Evolutionary conservation across 495 filamentous ascomycete genomes (phyloP), one percentile per base, ranked within the genome.

Genomic region (Penicillium soppii): DNA sequence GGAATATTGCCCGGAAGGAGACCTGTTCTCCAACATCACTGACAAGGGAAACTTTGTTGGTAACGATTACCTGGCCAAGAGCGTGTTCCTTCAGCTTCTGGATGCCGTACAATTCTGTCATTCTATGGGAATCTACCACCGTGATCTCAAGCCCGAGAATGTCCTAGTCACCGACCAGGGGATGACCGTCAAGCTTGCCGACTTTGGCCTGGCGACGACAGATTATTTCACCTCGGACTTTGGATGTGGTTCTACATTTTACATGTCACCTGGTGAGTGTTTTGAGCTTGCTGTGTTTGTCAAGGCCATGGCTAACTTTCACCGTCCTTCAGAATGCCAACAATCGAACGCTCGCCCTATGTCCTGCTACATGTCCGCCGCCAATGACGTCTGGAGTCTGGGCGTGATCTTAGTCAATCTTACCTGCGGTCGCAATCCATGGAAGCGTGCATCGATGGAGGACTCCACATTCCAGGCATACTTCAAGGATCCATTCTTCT

Each of bases 61-160:
- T 67, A 92, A 96, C 76, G 95, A 99, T 73, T 73, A 79, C 57
- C 79, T 95, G 74, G 90, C 86, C 81, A 92, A 85, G 72, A 79
- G 77, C 45, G 88, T 89, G 40, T 97, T 97, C 69, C 85, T 99
- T 47, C 94, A 99, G 70, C 89, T 97, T 66, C 73, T 99, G 82
- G 91, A 97, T 81, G 95, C 94, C 71, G 95, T 99, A 58, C 88
- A 91, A 59, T 87, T 90, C 68, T 97, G 94, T 82, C 94, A 99
- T 73, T 82, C 81, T 56, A 68, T 90, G 53, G 91, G 92, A 53
- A 96, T 99, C 59, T 99, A 96, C 78, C 94, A 97, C 70, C 82
- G 94, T 70, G 94, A 99, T 69, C 76, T 99, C 42, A 99, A 99
- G 79, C 94, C 94, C 27, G 94, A 99, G 76, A 97, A 99, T 72